Conservation (phyloP, 306 rosid species). For the Cucurbita pepo region DNA sequence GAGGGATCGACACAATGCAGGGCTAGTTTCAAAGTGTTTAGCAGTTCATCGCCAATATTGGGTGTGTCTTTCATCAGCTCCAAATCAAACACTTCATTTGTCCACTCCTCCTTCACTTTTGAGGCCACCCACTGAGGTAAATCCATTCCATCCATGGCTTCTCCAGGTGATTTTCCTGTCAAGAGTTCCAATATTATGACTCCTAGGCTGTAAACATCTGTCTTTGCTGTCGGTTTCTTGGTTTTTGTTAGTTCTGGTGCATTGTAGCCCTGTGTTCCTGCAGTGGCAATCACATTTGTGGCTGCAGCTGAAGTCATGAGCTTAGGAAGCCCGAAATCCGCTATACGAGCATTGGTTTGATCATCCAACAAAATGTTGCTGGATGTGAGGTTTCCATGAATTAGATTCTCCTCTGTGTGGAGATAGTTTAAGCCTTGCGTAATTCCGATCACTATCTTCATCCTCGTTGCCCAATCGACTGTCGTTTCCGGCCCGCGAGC, state of each 20-base stretch:
- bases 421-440: conserved; percentile 58
- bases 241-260: conserved; percentile 81
- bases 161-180: conserved; percentile 85
- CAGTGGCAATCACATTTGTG: conserved; percentile 74
- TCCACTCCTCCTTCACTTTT: conserved; percentile 94
- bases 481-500: conserved; percentile 57
- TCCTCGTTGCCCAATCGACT: conserved; percentile 73
- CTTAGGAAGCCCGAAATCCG: conserved; percentile 72
- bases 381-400: conserved; percentile 82
- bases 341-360: conserved; percentile 34
- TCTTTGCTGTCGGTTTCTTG: conserved; percentile 69
- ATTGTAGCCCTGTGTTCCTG: conserved; percentile 72
- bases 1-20: conserved; percentile 97
- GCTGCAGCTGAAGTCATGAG: conserved; percentile 78
- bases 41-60: conserved; percentile 58
- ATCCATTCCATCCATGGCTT: conserved; percentile 70
- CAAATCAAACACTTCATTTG: conserved; percentile 76
- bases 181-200: conserved; percentile 86
- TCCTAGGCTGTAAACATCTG: conserved; percentile 84
- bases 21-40: conserved; percentile 72
- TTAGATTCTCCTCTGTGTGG: conserved; percentile 49
- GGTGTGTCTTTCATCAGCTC: conserved; percentile 82
- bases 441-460: conserved; percentile 62
- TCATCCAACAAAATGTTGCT: conserved; percentile 64
- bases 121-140: conserved; percentile 99